These are phyloP conservation scores for Globisporangium sylvaticum DNA, from an alignment of 352 stramenopile genomes.

Conservation along the genomic window DNA sequence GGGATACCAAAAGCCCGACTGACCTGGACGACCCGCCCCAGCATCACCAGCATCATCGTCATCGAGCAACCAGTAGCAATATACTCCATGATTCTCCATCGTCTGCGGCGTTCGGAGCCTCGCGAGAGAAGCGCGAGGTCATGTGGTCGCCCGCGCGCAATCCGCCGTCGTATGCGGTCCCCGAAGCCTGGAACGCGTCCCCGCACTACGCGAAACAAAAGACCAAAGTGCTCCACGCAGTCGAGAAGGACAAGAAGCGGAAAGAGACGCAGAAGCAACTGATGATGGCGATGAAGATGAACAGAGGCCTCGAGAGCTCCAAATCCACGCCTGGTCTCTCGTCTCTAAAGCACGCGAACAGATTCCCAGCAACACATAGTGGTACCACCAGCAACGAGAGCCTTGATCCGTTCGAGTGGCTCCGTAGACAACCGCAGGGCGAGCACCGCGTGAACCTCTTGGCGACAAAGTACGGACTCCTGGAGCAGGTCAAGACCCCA, in stretches of 20 bases:
- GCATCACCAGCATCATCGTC: not conserved
- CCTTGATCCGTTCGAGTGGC: slow-evolving; percentile 58
- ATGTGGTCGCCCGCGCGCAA: slow-evolving; percentile 44
- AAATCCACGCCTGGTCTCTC: not conserved
- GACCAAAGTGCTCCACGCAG: slow-evolving; percentile 25
- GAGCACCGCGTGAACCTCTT: slow-evolving; percentile 52
- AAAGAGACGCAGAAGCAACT: not conserved
- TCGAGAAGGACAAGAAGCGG: slow-evolving; percentile 20
- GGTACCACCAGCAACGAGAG: not conserved
- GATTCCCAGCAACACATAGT: not conserved
- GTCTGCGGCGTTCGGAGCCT: slow-evolving; percentile 41
- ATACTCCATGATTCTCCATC: slow-evolving; percentile 21
- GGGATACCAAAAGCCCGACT: slow-evolving; percentile 21
- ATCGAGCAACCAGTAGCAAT: not conserved
- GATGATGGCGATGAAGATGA: not conserved
- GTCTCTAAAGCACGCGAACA: not conserved
- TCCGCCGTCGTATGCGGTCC: slow-evolving; percentile 27
- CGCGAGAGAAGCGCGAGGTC: slow-evolving; percentile 34
- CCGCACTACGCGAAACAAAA: slow-evolving; percentile 57
- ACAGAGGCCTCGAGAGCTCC: not conserved
- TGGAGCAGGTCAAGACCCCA: slow-evolving; percentile 27
- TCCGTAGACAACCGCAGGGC: slow-evolving; percentile 39
- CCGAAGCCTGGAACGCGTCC: slow-evolving; percentile 53
- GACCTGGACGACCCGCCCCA: not conserved
- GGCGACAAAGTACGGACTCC: slow-evolving; percentile 39